Conservation (phyloP, 169 alveolate genomes). For the Plasmodium relictum region DNA sequence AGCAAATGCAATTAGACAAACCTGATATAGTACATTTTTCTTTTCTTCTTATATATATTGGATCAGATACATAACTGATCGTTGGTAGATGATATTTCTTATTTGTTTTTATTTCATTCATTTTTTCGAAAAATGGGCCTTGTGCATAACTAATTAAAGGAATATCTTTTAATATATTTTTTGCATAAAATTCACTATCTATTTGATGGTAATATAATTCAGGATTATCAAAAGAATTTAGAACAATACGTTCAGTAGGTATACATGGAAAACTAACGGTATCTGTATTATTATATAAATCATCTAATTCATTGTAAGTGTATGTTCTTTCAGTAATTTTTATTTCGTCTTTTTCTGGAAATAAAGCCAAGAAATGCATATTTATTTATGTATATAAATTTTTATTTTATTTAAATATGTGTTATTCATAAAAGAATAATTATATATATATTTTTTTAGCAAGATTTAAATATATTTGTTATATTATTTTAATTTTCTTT, state of each 20-base stretch:
- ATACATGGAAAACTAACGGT: slow-evolving; percentile 26
- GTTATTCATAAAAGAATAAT: background rate
- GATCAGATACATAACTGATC: slow-evolving; percentile 66
- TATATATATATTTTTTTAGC: background rate
- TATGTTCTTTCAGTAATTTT: slow-evolving; percentile 70
- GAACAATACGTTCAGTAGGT: slow-evolving; percentile 59
- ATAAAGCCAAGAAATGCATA: background rate
- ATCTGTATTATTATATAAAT: slow-evolving; percentile 11
- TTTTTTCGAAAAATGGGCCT: slow-evolving; percentile 62
- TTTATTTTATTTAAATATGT: background rate
- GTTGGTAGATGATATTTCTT: slow-evolving; percentile 64
- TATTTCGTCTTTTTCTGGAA: slow-evolving; percentile 21
- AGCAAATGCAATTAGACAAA: slow-evolving; percentile 18
- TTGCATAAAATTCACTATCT: slow-evolving; percentile 74
- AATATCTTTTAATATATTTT: slow-evolving; percentile 48
- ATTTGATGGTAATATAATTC: slow-evolving; percentile 70
- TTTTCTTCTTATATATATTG: slow-evolving; percentile 51
- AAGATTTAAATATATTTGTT: background rate
- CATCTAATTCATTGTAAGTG: slow-evolving; percentile 58
- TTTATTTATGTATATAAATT: background rate
- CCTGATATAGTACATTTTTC: slow-evolving; percentile 42
- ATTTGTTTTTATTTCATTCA: slow-evolving; percentile 9
- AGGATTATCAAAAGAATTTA: slow-evolving; percentile 33
- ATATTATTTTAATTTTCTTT: slow-evolving; percentile 1
- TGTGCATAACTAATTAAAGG: slow-evolving; percentile 75